Percentiles rank a stretch among this genome's conserved stretches.
phyloP scores from a whole-genome alignment of 1,139 yeast genomes.

The Candida labiduridarum region DNA sequence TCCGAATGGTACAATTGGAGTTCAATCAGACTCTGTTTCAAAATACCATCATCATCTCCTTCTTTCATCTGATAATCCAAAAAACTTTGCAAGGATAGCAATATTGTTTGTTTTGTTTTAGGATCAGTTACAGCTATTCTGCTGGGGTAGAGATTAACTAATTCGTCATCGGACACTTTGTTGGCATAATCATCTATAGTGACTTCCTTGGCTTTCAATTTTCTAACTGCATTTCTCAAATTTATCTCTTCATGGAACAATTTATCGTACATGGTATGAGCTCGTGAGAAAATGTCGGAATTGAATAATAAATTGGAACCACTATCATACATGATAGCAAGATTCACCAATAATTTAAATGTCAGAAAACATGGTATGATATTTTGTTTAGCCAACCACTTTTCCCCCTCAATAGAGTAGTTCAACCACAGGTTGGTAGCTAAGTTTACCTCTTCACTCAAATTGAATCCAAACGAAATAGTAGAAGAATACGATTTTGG shows the following conservation, averaged over 20 bases:
- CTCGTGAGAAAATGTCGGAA: constrained; percentile 29
- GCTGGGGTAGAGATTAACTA: constrained; percentile 54
- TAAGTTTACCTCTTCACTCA: constrained; percentile 58
- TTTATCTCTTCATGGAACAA: constrained; percentile 43
- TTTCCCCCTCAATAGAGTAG: constrained; percentile 48
- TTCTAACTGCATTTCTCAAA: constrained; percentile 39
- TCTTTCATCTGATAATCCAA: constrained; percentile 23
- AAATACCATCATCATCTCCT: constrained; percentile 4
- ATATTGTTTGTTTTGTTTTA: constrained; percentile 29
- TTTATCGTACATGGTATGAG: constrained; percentile 33
- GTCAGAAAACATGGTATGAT: constrained; percentile 54
- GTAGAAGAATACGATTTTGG: constrained; percentile 56
- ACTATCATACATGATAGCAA: constrained; percentile 46
- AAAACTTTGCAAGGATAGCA: constrained; percentile 49
- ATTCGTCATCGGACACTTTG: constrained; percentile 53
- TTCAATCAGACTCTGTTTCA: constrained; percentile 29
- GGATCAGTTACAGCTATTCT: constrained; percentile 44
- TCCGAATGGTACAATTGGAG: constrained; percentile 54
- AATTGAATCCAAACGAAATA: constrained; percentile 55
- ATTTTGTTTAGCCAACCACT: constrained; percentile 55
- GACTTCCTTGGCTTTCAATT: constrained; percentile 34
- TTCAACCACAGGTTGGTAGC: constrained; percentile 63
- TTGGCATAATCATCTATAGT: constrained; percentile 30
- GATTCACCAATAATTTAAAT: constrained; percentile 47
- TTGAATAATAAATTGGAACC: constrained; percentile 30